Evolutionary conservation across 202 grass and related monocot species (phyloP).

Genomic region (Setaria viridis): DNA sequence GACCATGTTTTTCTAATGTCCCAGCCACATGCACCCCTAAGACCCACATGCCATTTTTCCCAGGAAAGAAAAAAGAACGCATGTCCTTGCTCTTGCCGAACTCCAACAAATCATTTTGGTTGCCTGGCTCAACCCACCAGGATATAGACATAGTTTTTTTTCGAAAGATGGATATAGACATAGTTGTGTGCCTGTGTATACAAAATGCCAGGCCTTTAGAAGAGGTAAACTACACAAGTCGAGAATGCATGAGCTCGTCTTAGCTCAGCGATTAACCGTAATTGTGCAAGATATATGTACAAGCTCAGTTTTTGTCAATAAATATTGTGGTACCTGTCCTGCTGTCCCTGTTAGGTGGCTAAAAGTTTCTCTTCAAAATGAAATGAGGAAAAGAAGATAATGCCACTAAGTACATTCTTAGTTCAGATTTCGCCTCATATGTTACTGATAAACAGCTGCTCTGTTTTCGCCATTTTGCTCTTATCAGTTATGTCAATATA

Average conservation of each 20-base stretch:
- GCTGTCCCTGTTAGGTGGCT: background rate
- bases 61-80: background rate
- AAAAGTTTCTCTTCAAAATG: background rate
- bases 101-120: background rate
- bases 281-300: background rate
- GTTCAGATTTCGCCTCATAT: background rate
- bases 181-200: background rate
- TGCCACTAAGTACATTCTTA: background rate
- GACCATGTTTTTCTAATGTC: conserved; percentile 12
- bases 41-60: background rate
- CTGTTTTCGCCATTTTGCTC: background rate
- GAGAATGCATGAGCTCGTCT: background rate
- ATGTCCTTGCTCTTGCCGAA: conserved; percentile 39
- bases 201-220: background rate
- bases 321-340: background rate
- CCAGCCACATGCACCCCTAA: conserved; percentile 34
- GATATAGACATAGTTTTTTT: background rate
- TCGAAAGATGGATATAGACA: background rate
- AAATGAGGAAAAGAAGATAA: background rate
- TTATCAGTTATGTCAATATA: background rate
- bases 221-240: background rate
- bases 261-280: background rate
- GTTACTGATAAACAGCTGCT: background rate
- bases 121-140: background rate
- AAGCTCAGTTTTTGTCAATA: background rate